These are phyloP conservation scores for Carex cristatella DNA, from an alignment of 176 grass and related monocot species.

Conservation along the genomic window DNA sequence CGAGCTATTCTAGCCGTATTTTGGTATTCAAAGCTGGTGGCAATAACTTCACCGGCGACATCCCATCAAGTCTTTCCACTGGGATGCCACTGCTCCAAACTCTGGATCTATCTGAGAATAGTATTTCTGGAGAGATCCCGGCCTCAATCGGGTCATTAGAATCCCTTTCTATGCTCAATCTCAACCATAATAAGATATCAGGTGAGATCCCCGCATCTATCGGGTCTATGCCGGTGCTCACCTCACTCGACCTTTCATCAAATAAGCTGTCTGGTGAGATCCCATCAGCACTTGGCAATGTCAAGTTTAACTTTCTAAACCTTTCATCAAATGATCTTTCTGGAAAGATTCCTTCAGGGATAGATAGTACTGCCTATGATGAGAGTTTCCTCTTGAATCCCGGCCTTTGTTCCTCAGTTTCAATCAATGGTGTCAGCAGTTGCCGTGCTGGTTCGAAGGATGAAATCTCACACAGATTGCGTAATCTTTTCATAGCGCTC, in stretches of 20 bases:
- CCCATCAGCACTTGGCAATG: conserved; percentile 31
- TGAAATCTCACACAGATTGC: conserved; percentile 39
- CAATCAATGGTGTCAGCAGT: background rate
- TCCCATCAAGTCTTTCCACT: conserved; percentile 36
- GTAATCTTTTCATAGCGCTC: conserved; percentile 34
- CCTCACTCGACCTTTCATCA: conserved; percentile 39
- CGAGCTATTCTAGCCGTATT: conserved; percentile 15
- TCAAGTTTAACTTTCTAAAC: conserved; percentile 39
- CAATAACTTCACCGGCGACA: conserved; percentile 44
- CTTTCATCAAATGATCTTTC: conserved; percentile 56
- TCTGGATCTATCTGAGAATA: conserved; percentile 25
- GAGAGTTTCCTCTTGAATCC: conserved; percentile 56
- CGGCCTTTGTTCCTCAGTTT: conserved; percentile 40
- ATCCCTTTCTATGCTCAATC: conserved; percentile 39
- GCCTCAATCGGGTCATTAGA: conserved; percentile 23
- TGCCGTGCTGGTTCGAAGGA: background rate
- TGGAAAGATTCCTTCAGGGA: conserved; percentile 42
- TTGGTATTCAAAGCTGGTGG: conserved; percentile 35
- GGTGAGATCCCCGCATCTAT: conserved; percentile 47
- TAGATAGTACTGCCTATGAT: conserved; percentile 50
- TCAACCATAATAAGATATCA: conserved; percentile 45
- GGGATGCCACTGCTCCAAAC: conserved; percentile 28
- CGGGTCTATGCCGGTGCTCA: conserved; percentile 27
- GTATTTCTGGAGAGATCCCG: conserved; percentile 46
- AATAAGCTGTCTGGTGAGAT: conserved; percentile 50